These are phyloP conservation scores for Citrus reticulata DNA, from an alignment of 345 rosid genomes.

Conservation along the genomic window DNA sequence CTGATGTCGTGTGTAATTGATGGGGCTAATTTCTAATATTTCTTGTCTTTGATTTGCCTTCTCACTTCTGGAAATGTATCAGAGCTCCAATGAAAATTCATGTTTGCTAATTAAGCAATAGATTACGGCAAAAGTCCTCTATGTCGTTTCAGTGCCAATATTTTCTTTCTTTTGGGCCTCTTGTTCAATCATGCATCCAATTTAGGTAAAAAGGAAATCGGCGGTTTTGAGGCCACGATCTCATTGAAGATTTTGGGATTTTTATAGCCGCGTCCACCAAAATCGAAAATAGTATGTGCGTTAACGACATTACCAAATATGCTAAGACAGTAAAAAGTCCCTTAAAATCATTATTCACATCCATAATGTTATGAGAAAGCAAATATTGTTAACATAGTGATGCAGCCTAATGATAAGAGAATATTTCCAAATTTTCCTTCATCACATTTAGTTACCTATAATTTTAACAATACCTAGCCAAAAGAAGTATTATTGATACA, in stretches of 20 bases:
- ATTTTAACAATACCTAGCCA: not conserved
- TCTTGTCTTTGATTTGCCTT: not conserved
- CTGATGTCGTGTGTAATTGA: conserved; percentile 86
- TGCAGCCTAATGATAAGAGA: not conserved
- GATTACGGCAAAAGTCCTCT: not conserved
- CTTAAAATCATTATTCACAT: too few species aligned
- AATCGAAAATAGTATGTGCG: too few species aligned
- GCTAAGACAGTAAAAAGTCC: not conserved
- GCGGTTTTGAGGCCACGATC: not conserved
- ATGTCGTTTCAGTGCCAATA: not conserved
- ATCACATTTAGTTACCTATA: not conserved
- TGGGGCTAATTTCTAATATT: not conserved
- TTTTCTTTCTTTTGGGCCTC: not conserved
- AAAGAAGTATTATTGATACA: not conserved
- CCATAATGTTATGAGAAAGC: not conserved
- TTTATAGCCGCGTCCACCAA: too few species aligned
- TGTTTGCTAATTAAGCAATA: not conserved
- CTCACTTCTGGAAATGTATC: not conserved
- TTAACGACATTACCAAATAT: not conserved
- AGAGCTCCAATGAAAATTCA: not conserved
- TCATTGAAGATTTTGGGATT: not conserved
- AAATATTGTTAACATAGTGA: not conserved
- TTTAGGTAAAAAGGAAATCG: too few species aligned
- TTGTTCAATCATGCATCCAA: too few species aligned
- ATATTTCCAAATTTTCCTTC: not conserved